Conservation (phyloP, 306 rosid genomes). For the Prunus padus region DNA sequence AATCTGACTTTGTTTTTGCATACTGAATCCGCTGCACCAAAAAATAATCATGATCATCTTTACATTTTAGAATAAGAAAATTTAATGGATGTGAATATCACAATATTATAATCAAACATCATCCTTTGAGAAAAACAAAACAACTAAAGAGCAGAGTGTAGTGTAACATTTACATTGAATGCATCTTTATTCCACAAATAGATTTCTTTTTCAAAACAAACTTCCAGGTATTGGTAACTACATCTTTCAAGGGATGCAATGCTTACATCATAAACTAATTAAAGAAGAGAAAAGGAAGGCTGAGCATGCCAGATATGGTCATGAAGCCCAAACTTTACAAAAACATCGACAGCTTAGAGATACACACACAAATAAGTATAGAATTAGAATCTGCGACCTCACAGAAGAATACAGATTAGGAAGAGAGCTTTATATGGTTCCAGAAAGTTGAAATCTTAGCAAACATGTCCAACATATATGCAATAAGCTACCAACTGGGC, state of each 20-base stretch:
- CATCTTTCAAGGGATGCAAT: background rate
- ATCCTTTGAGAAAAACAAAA: background rate
- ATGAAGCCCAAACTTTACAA: background rate
- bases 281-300: background rate
- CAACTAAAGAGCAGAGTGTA: background rate
- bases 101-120: background rate
- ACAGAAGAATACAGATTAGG: background rate
- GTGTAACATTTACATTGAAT: background rate
- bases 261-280: background rate
- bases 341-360: background rate
- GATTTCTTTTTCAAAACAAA: background rate
- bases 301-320: background rate
- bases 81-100: conserved; percentile 1
- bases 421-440: background rate
- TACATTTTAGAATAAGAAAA: background rate
- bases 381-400: background rate
- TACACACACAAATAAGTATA: background rate
- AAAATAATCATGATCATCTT: conserved; percentile 21
- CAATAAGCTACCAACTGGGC: conserved; percentile 14
- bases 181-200: background rate
- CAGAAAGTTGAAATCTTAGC: background rate
- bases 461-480: conserved; percentile 10
- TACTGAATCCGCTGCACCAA: conserved; percentile 83
- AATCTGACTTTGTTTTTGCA: conserved; percentile 93
- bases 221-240: background rate